These are phyloP conservation scores for Jaltomata sinuosa DNA, from an alignment of 257 asterid species.

Conservation along the genomic window DNA sequence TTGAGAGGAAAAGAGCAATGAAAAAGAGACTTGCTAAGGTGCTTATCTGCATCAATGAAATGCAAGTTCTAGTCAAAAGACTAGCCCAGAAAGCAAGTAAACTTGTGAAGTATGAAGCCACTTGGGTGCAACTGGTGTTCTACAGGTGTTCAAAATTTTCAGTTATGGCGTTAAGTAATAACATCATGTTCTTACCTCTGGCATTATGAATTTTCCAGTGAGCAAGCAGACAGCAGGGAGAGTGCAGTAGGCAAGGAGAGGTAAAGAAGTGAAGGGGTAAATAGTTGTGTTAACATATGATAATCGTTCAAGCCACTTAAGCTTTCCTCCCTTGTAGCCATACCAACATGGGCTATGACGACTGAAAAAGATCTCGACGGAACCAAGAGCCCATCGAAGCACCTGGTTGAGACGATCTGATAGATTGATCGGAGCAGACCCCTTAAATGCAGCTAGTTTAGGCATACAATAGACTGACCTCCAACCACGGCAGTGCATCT, in stretches of 20 bases:
- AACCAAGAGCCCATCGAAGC: slow-evolving; percentile 90
- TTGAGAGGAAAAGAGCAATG: slow-evolving; percentile 85
- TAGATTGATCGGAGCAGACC: slow-evolving; percentile 86
- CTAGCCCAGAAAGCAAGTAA: neutral
- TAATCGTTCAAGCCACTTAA: slow-evolving; percentile 84
- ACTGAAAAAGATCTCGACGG: slow-evolving; percentile 91
- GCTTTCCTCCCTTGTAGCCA: slow-evolving; percentile 74
- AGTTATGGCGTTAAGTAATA: neutral
- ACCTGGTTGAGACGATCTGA: slow-evolving; percentile 96
- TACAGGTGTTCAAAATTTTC: neutral
- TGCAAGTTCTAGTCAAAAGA: neutral
- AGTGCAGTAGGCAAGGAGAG: slow-evolving; percentile 86
- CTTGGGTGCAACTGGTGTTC: neutral
- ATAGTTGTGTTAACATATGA: slow-evolving; percentile 78
- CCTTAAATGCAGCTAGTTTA: slow-evolving; percentile 70
- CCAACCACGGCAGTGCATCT: slow-evolving; percentile 99
- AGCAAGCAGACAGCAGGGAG: slow-evolving; percentile 90
- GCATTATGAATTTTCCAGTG: slow-evolving; percentile 89
- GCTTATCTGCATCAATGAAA: slow-evolving; percentile 49
- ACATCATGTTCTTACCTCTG: slow-evolving; percentile 47
- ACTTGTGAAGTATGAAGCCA: neutral
- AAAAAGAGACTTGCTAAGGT: slow-evolving; percentile 85
- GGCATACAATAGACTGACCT: slow-evolving; percentile 93
- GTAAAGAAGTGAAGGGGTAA: slow-evolving; percentile 84
- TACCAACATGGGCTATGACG: slow-evolving; percentile 80